Conservation (phyloP, 202 grass and related monocot species). For the Musa balbisiana region DNA sequence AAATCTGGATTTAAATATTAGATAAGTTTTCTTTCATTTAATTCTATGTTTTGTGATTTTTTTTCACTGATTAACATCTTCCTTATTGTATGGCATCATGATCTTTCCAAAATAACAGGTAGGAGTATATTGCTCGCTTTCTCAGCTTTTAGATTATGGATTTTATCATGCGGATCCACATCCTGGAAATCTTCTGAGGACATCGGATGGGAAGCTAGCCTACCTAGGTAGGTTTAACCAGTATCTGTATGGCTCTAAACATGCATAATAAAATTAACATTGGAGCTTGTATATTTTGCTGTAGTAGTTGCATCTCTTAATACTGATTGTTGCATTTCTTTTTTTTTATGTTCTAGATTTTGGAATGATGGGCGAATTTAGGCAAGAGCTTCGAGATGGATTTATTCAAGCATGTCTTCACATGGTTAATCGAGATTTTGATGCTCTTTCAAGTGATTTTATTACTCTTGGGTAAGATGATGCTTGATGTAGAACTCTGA, state of each 20-base stretch:
- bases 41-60: background rate
- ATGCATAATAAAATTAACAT: background rate
- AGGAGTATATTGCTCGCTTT: constrained; percentile 95
- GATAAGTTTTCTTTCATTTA: constrained; percentile 7
- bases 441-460: constrained; percentile 96
- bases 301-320: constrained; percentile 2
- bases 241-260: background rate
- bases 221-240: constrained; percentile 61
- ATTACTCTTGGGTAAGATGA: constrained; percentile 87
- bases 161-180: constrained; percentile 99
- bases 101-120: constrained; percentile 45
- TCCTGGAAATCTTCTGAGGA: constrained; percentile 91
- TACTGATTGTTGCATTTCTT: constrained; percentile 26
- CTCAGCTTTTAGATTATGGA: constrained; percentile 95
- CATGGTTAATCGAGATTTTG: constrained; percentile 98
- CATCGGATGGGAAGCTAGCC: constrained; percentile 80
- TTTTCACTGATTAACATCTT: background rate
- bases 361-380: constrained; percentile 97
- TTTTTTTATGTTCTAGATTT: constrained; percentile 64
- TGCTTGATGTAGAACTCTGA: background rate
- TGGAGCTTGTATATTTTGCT: constrained; percentile 13
- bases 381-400: constrained; percentile 83
- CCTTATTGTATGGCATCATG: background rate
- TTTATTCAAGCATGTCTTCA: constrained; percentile 98
- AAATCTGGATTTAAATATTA: background rate